A percentile compares a stretch with the other conserved stretches of the same genome.
Evolutionary conservation across 768 basidiomycete genomes (phyloP).

Genomic region (Floccularia luteovirens): DNA sequence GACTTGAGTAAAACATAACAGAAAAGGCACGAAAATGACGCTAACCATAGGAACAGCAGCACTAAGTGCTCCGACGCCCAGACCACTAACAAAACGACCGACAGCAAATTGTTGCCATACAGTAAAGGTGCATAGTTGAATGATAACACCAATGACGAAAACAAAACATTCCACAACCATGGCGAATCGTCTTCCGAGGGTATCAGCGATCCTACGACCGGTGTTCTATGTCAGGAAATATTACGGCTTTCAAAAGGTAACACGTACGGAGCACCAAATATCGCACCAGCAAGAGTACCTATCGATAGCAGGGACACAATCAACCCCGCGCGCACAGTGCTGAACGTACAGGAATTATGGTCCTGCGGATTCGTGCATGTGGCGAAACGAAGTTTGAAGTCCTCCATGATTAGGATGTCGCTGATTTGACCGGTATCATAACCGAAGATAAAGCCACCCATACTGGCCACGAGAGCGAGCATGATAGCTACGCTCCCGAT

Average conservation of each 20-base stretch:
- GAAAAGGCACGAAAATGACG: constrained; percentile 4
- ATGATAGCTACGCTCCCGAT: constrained; percentile 57
- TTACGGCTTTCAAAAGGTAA: not conserved
- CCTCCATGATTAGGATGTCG: constrained; percentile 66
- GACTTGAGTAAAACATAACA: constrained; percentile 1
- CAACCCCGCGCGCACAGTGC: constrained; percentile 49
- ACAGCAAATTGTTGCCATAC: constrained; percentile 65
- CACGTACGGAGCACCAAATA: constrained; percentile 53
- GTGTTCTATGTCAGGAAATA: constrained; percentile 3
- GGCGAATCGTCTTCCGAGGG: constrained; percentile 57
- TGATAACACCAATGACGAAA: constrained; percentile 53
- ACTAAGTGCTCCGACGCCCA: constrained; percentile 62
- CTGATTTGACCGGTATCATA: constrained; percentile 78
- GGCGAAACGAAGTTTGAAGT: constrained; percentile 61
- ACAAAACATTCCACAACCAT: constrained; percentile 55
- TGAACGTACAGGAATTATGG: constrained; percentile 40
- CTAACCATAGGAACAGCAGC: constrained; percentile 59
- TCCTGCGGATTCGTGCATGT: constrained; percentile 32
- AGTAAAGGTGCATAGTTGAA: constrained; percentile 42
- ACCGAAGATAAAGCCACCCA: constrained; percentile 65
- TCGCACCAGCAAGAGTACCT: constrained; percentile 58
- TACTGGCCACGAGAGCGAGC: constrained; percentile 59
- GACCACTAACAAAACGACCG: constrained; percentile 57
- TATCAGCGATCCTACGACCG: constrained; percentile 43
- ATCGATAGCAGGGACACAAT: constrained; percentile 69